Evolutionary conservation across 2,329 filamentous ascomycete genomes (phyloP).

Genomic region (Verticillium alfalfae): DNA sequence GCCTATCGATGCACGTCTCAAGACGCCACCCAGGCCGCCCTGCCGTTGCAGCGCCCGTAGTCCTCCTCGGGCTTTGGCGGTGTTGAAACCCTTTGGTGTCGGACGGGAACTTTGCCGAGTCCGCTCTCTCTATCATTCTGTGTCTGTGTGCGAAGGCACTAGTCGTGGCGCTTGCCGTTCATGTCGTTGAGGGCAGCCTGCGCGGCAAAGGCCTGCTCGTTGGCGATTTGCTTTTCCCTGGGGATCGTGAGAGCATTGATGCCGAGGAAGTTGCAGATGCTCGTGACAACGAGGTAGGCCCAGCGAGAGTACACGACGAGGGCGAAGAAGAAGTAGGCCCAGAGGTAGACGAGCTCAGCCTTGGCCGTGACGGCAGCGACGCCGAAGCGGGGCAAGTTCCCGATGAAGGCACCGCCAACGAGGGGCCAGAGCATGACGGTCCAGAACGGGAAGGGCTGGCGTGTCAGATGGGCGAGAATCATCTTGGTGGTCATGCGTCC

Average conservation of each 20-base stretch:
- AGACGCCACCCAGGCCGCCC: neutral
- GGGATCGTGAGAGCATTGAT: conserved; percentile 94
- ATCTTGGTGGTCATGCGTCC: conserved; percentile 98
- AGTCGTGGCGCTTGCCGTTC: neutral
- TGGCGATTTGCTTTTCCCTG: conserved; percentile 52
- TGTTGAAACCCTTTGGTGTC: neutral
- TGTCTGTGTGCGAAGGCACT: neutral
- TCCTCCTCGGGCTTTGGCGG: neutral
- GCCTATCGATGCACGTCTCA: neutral
- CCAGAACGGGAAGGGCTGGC: conserved; percentile 95
- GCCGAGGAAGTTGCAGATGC: conserved; percentile 85
- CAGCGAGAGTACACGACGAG: conserved; percentile 85
- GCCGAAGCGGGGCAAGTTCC: conserved; percentile 75
- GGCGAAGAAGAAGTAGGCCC: conserved; percentile 78
- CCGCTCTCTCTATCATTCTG: neutral
- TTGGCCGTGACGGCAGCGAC: conserved; percentile 59
- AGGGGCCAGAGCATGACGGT: conserved; percentile 86
- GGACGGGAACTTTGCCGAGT: neutral
- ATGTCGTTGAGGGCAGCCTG: neutral
- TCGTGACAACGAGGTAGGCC: conserved; percentile 85
- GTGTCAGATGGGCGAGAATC: conserved; percentile 90
- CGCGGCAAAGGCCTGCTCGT: conserved; percentile 32
- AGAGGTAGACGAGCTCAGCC: conserved; percentile 75
- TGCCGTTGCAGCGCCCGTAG: neutral
- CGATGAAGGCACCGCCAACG: conserved; percentile 75